A percentile compares a stretch with the other conserved stretches of the same genome.
Evolutionary conservation across 2,329 filamentous ascomycete genomes (phyloP).

Genomic region (Colletotrichum sidae): DNA sequence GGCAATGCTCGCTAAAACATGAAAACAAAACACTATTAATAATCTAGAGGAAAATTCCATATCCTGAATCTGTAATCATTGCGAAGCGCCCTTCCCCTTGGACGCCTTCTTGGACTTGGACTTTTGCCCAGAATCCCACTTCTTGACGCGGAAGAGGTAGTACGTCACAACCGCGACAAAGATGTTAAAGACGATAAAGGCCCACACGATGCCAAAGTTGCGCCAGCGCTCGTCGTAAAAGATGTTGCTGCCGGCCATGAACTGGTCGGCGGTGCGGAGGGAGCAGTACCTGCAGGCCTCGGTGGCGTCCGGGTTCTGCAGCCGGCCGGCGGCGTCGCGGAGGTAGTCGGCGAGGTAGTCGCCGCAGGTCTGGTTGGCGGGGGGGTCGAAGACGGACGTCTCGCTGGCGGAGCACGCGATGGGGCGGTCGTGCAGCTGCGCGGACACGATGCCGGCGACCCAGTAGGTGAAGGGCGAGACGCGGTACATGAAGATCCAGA

Average conservation of each 20-base stretch:
- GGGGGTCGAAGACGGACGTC: conserved; percentile 73
- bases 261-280: conserved; percentile 72
- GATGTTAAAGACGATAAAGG: conserved; percentile 74
- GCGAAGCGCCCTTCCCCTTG: conserved; percentile 23
- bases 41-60: not conserved
- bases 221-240: conserved; percentile 70
- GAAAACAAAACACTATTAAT: conserved; percentile 16
- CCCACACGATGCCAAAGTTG: conserved; percentile 78
- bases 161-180: conserved; percentile 69
- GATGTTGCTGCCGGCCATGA: conserved; percentile 58
- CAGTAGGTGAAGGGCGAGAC: conserved; percentile 76
- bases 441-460: conserved; percentile 75
- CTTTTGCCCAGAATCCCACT: conserved; percentile 24
- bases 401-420: conserved; percentile 68
- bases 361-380: conserved; percentile 70
- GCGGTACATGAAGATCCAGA: conserved; percentile 85
- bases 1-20: conserved; percentile 28
- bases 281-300: conserved; percentile 75
- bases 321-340: conserved; percentile 60
- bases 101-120: conserved; percentile 27
- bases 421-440: conserved; percentile 67
- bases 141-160: conserved; percentile 57
- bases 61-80: conserved; percentile 12
- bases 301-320: conserved; percentile 71
- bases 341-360: conserved; percentile 72